phyloP scores from a whole-genome alignment of 23 red algal species.

The Gracilaria domingensis region DNA sequence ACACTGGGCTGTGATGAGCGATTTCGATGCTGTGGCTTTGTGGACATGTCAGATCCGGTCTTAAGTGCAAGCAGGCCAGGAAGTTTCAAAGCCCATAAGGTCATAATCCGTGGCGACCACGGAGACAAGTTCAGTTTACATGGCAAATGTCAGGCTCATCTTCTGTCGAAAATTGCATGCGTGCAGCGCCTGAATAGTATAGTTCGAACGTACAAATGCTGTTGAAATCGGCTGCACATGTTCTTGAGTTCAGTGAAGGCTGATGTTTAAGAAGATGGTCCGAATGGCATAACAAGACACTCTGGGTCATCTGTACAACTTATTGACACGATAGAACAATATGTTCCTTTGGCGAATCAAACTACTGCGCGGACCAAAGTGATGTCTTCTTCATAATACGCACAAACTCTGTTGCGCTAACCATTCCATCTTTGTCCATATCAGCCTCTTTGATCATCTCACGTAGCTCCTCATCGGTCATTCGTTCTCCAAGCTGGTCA shows the following conservation, averaged over 20 bases:
- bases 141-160: not conserved
- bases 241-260: not conserved
- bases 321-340: not conserved
- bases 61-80: too few relatives aligned
- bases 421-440: conserved; percentile 77
- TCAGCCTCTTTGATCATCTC: conserved; percentile 84
- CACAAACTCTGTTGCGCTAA: conserved; percentile 77
- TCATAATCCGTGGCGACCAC: not conserved
- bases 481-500: conserved; percentile 71
- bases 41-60: too few relatives aligned
- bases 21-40: too few relatives aligned
- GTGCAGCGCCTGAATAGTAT: not conserved
- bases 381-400: conserved; percentile 81
- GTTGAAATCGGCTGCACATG: not conserved
- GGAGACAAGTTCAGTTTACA: not conserved
- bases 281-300: not conserved
- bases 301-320: not conserved
- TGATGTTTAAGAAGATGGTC: not conserved
- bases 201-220: not conserved
- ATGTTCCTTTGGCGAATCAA: not conserved
- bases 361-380: conserved; percentile 55
- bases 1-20: too few relatives aligned
- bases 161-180: not conserved
- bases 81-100: not conserved
- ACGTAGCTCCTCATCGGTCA: conserved; percentile 65